phyloP scores from a whole-genome alignment of 306 rosid genomes.

The Clitoria ternatea region DNA sequence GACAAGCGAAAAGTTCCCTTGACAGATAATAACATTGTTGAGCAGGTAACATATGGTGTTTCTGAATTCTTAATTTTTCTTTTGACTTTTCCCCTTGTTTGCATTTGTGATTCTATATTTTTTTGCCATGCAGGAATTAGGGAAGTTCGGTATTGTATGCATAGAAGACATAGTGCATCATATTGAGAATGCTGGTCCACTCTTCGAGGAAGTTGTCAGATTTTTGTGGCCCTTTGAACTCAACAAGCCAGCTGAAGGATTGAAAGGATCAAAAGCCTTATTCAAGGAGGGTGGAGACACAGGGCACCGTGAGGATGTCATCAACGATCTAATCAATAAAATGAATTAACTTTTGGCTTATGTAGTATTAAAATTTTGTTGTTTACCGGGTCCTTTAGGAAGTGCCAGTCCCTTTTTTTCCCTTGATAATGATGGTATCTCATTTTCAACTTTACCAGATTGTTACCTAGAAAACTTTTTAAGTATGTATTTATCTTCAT shows the following conservation, averaged over 20 bases:
- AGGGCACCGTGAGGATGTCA: conserved; percentile 70
- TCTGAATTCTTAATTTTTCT: background rate
- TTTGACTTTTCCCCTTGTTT: background rate
- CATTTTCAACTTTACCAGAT: background rate
- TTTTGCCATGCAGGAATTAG: conserved; percentile 54
- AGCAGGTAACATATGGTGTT: conserved; percentile 51
- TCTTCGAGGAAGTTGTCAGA: conserved; percentile 64
- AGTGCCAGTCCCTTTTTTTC: no score
- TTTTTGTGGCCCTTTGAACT: conserved; percentile 80
- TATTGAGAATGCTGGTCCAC: conserved; percentile 65
- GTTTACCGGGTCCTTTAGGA: background rate
- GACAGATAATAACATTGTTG: conserved; percentile 77
- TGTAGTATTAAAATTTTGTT: background rate
- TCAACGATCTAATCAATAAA: conserved; percentile 66
- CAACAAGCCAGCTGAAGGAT: conserved; percentile 58
- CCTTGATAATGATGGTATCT: no score
- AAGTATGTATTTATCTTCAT: background rate
- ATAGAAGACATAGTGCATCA: conserved; percentile 87
- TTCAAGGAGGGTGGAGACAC: conserved; percentile 79
- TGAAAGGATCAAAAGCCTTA: conserved; percentile 53
- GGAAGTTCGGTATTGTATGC: conserved; percentile 62
- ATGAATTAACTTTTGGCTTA: conserved; percentile 66
- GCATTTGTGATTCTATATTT: background rate
- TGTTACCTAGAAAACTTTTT: background rate
- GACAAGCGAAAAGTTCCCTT: conserved; percentile 73